Base-by-base conservation (phyloP, 768 basidiomycete genomes). In the Boletellus emodensis region DNA sequence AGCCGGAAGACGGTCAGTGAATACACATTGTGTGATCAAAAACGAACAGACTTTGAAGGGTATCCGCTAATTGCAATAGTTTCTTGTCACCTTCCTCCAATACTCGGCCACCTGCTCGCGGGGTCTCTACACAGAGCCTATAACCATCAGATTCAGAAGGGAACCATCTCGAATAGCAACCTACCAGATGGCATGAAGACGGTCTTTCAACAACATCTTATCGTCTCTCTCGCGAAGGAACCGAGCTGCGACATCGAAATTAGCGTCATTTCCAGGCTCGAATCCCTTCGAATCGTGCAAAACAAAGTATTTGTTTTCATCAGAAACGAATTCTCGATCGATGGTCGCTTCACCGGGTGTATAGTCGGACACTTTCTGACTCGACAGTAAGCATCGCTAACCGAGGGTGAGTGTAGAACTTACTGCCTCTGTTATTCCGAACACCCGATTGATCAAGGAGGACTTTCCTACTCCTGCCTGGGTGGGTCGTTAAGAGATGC, bases 51-150 rank as follows among this genome's bases (percentile, higher is more conserved):
- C 52, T 49, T 35, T 34, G 42, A 24, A 43, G 42, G 14, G 39
- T 18, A 35, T 49, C 13, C 7, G 52, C 52, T 32, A 49, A 18
- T 9, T 36, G 35, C 12, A 52, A 22, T 10, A 52, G 38, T 17
- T 43, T 43, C 33, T 49, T 49, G 12, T 53, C 52, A 8, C 47
- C 42, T 35, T 53, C 42, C 24, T 53, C 52, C 32, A 49, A 20
- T 3, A 53, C 52, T 34, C 47, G 42, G 11, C 51, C 51, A 13
- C 51, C 51, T 0, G 51, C 36, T 11, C 47, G 46, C n/a, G 51
- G 51, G 13, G 42, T 49, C 37, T 53, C 47, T 49, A 34, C 40
- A 40, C 52, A 53, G 37, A 53, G 47, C 47, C 47, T 53, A 10
- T 12, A 11, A 13, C 34, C 30, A 18, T 12, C 26, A 20, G 15